A percentile compares a stretch with the other conserved stretches of the same genome.
phyloP scores from a whole-genome alignment of 164 flowering plant genomes.

The Macadamia tetraphylla region DNA sequence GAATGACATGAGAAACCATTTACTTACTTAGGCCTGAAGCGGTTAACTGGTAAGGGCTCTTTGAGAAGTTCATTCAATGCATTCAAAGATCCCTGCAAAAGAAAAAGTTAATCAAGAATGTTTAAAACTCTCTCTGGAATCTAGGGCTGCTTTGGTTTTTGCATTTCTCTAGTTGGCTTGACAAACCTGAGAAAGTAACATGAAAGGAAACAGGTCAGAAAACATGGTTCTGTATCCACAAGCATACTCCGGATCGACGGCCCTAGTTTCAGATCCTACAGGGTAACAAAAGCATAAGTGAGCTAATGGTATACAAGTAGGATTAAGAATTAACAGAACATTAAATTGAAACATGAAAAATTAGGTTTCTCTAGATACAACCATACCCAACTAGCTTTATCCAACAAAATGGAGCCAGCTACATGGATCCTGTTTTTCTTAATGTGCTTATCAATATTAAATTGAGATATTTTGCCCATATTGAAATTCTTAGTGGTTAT shows the following conservation, averaged over 20 bases:
- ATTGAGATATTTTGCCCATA: no score
- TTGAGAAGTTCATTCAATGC: conserved; percentile 59
- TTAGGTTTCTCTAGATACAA: no score
- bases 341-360: no score
- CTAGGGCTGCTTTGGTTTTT: not conserved
- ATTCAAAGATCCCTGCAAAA: conserved; percentile 72
- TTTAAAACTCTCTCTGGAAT: not conserved
- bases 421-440: no score
- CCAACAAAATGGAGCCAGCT: no score
- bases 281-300: not conserved
- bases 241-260: conserved; percentile 65
- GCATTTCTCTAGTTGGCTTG: conserved; percentile 1
- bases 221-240: conserved; percentile 59
- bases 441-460: no score
- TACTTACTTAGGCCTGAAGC: conserved; percentile 89
- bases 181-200: conserved; percentile 73
- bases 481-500: no score
- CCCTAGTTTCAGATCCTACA: conserved; percentile 67
- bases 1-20: no score
- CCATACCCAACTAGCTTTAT: no score
- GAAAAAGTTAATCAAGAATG: not conserved
- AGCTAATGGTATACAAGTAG: not conserved
- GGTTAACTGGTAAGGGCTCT: conserved; percentile 76
- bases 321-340: not conserved
- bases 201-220: conserved; percentile 61